Base-by-base conservation (phyloP, 192 early-diverging fungal genomes). In the Anaeromyces robustus region DNA sequence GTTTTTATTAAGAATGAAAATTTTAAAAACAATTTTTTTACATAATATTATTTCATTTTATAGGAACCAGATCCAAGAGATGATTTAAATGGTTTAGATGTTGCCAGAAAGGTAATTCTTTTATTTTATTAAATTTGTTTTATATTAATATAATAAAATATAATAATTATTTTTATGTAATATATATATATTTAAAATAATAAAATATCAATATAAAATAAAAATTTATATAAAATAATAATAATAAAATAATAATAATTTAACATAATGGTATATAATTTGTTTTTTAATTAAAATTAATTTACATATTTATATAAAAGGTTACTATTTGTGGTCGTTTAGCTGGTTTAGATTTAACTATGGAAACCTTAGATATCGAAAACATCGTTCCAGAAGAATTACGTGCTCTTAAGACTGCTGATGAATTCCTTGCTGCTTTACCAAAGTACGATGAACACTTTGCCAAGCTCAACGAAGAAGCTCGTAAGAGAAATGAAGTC, bases 31-130 rank as follows among this genome's bases (percentile, higher is more conserved):
- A n/a, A n/a, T n/a, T n/a, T n/a, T n/a, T n/a, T n/a, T n/a, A n/a
- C n/a, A n/a, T n/a, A n/a, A n/a, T n/a, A n/a, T n/a, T n/a, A 83
- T 39, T 28, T 19, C 68, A 26, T 29, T 14, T 29, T 12, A 78
- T 81, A 92, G 91, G 97, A 99, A 82, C 97, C 97, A 31, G 97
- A 99, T 84, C 97, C 97, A 30, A 89, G 97, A 77, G 97, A 99
- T 83, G 97, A 99, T 82, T 89, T 99, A 80, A 99, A 99, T 82
- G 98, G 97, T 31, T 93, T 99, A 94, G 98, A 99, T 83, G 96
- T 99, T 30, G 97, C 96, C n/a, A 94, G 97, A 80, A 99, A 99
- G 87, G 94, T 95, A 85, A 82, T 83, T 79, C n/a, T n/a, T n/a
- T n/a, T n/a, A n/a, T n/a, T n/a, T n/a, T n/a, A n/a, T n/a, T n/a